A percentile compares a stretch with the other conserved stretches of the same genome.
phyloP scores from a whole-genome alignment of 2,329 filamentous ascomycete species.

The Alternaria sp. region DNA sequence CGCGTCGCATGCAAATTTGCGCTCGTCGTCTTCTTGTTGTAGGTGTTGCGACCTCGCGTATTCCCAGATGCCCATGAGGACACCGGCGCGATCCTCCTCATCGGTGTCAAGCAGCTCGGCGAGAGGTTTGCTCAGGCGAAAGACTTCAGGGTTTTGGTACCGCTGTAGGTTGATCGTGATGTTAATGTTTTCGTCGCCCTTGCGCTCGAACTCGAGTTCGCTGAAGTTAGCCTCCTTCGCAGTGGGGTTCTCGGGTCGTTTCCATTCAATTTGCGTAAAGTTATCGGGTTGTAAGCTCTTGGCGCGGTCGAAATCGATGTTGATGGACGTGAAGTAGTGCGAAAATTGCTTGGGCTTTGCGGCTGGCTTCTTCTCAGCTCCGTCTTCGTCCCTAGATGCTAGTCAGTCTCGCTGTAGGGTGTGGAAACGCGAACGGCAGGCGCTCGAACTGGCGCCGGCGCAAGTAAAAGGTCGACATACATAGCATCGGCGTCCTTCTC shows the following conservation, averaged over 20 bases:
- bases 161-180: conserved; percentile 85
- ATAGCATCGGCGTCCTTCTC: conserved; percentile 59
- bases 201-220: conserved; percentile 87
- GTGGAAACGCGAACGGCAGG: background rate
- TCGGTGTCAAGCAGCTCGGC: conserved; percentile 84
- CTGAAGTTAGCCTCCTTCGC: conserved; percentile 81
- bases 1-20: conserved; percentile 89
- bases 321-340: conserved; percentile 82
- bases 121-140: conserved; percentile 76
- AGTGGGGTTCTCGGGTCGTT: conserved; percentile 72
- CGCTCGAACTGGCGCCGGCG: background rate
- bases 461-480: conserved; percentile 33
- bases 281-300: conserved; percentile 70
- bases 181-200: conserved; percentile 90
- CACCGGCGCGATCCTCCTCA: conserved; percentile 85
- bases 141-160: conserved; percentile 86
- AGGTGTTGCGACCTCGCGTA: conserved; percentile 86
- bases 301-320: conserved; percentile 64
- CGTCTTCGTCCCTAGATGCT: conserved; percentile 60
- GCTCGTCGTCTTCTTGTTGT: conserved; percentile 93
- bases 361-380: conserved; percentile 40
- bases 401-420: conserved; percentile 6
- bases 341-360: conserved; percentile 66
- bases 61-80: conserved; percentile 92
- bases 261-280: conserved; percentile 79